Evolutionary conservation across 352 stramenopile species (phyloP), one percentile per base, ranked within the genome.

Genomic region (Peronosclerospora sorghi): DNA sequence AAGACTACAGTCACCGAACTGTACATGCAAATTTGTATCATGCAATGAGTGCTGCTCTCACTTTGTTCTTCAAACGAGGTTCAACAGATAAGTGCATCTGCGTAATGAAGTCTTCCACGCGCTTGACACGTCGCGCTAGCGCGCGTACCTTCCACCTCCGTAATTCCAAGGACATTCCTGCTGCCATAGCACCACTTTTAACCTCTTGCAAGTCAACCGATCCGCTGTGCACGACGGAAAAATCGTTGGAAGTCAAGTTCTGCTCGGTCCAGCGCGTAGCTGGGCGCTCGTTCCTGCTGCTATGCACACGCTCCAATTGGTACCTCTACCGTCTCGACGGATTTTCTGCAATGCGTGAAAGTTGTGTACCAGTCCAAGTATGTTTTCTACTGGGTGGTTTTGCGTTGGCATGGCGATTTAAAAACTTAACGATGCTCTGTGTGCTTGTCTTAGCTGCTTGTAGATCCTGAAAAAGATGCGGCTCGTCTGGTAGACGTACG

Each of bases 281-380:
- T 39, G 46, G 38, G 18, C 70, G 67, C 41, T 48, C 60, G 8
- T 84, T 73, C 41, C 56, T 87, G 5, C 52, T 69, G 35, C 40
- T 87, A 21, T 83, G 73, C 49, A 80, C 75, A 36, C 68, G 56
- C 17, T 42, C 59, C 15, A 40, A 54, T 28, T 87, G 75, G 75
- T 65, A 64, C 2, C 48, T 85, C 28, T 83, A 73, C 43, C 66
- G 66, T 14, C 61, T 87, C n/a, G 56, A 82, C 45, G 62, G 63
- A 35, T 79, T 83, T 43, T 48, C 44, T 2, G 28, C 55, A 2
- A 13, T 35, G 5, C 55, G 59, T 2, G 71, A 80, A 2, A 67
- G 61, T 49, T 62, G 67, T 17, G 52, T 68, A 4, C 66, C 69
- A 8, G 54, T 78, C 7, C 55, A 78, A 59, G 69, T 77, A 29